Evolutionary conservation across 202 grass and related monocot genomes (phyloP), one percentile per base, ranked within the genome.

Genomic region (Bolboschoenoplectus hybrid): DNA sequence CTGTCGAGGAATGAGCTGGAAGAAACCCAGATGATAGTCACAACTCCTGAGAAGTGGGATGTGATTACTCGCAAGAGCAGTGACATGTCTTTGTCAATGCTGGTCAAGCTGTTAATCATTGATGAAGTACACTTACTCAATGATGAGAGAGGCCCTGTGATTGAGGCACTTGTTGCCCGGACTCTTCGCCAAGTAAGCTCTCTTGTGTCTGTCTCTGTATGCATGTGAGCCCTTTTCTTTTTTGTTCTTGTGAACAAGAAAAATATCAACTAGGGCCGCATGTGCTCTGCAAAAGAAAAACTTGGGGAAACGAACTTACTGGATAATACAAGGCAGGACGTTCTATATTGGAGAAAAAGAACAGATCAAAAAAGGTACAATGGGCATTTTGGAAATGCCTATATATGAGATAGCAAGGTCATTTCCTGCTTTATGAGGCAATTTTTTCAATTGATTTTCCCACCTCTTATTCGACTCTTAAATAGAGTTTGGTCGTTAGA

Each of bases 51-150:
- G 84, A 98, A 98, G 63, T 98, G 93, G 93, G 95, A 98, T 85
- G 95, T 98, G 50, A 98, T 98, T 88, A 98, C 95, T 80, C 93
- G 95, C 82, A 98, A 98, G 93, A 98, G 95, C 91, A 98, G 93
- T 80, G 95, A 98, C 80, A 98, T 98, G 95, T 91, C 96, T 67
- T 85, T 98, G 83, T 98, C 96, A 41, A 98, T 98, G 96, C 85
- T 98, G 78, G 96, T 98, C 44, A 98, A 98, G 81, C 84, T 98
- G 53, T 82, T 98, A 86, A 98, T 98, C 67, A 98, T 98, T 90
- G 96, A 98, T 87, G 96, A 98, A 91, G 93, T 95, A 60, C 96
- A 98, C 74, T 90, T 98, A 51, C 84, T 98, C 82, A 98, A 98
- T 91, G 96, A 98, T 89, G 96, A 98, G 78, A 93, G 93, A 93